Evolutionary conservation across 2,329 filamentous ascomycete species (phyloP).

Genomic region (Colletotrichum incanum): DNA sequence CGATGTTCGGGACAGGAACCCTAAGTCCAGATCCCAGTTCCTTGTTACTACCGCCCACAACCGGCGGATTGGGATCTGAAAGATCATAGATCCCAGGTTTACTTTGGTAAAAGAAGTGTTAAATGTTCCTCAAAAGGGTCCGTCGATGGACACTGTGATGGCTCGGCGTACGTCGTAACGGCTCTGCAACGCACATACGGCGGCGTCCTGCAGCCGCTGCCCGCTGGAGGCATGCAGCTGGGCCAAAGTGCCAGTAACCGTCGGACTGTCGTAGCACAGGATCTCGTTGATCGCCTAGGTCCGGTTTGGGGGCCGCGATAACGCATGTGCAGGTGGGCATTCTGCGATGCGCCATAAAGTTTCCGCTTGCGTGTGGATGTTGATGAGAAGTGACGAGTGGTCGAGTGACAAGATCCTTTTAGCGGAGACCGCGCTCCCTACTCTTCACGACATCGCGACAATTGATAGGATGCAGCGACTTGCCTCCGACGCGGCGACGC

Average conservation of each 20-base stretch:
- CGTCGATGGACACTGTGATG: neutral
- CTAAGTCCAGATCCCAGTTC: constrained; percentile 33
- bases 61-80: neutral
- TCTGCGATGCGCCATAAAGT: constrained; percentile 39
- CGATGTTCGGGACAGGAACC: constrained; percentile 18
- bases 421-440: constrained; percentile 29
- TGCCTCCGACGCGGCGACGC: constrained; percentile 22
- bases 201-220: constrained; percentile 13
- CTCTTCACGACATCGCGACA: constrained; percentile 17
- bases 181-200: constrained; percentile 37
- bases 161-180: constrained; percentile 6
- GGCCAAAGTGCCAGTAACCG: constrained; percentile 20
- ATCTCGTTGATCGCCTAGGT: constrained; percentile 31
- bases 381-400: constrained; percentile 38
- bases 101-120: neutral
- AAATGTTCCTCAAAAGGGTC: neutral
- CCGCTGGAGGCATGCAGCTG: constrained; percentile 22
- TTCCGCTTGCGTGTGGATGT: constrained; percentile 37
- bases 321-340: constrained; percentile 32
- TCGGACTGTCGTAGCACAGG: constrained; percentile 33
- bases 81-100: neutral
- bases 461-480: constrained; percentile 36
- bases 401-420: constrained; percentile 16
- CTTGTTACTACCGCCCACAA: constrained; percentile 28
- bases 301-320: constrained; percentile 34